Percentiles rank a stretch among this genome's conserved stretches.
These are phyloP conservation scores for Peziza echinospora DNA, from an alignment of 495 filamentous ascomycete species.

Conservation along the genomic window DNA sequence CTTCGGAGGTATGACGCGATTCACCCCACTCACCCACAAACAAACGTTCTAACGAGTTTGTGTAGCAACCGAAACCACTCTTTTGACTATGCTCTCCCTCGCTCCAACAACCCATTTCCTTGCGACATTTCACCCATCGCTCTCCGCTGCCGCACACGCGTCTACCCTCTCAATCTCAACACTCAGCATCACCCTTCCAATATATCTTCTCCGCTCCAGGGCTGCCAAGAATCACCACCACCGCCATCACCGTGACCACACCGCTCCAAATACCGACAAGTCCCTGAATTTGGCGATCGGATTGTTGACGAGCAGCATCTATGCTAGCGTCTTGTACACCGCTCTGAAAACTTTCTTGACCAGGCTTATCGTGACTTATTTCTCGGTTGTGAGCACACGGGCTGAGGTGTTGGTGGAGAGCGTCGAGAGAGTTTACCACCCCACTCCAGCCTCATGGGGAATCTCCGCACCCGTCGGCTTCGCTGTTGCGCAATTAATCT, in stretches of 20 bases:
- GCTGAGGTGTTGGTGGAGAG: not conserved
- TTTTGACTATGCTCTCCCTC: not conserved
- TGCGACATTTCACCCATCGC: not conserved
- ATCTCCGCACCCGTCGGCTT: not conserved
- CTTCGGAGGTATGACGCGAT: not conserved
- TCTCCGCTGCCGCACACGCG: not conserved
- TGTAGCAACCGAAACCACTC: not conserved
- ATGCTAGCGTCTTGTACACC: not conserved
- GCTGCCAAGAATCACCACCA: not conserved
- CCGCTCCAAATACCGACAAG: not conserved
- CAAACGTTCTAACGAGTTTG: too few relatives aligned
- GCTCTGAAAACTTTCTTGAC: not conserved
- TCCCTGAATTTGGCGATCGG: not conserved
- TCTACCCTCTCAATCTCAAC: not conserved
- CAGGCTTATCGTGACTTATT: not conserved
- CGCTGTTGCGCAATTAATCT: not conserved
- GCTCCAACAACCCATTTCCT: not conserved
- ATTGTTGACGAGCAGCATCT: not conserved
- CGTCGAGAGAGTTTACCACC: not conserved
- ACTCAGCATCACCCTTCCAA: not conserved
- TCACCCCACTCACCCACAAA: too few relatives aligned
- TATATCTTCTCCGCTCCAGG: not conserved
- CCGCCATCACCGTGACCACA: not conserved
- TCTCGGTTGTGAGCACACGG: not conserved
- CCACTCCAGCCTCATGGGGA: not conserved